Conservation (phyloP, 768 basidiomycete genomes). For the Hygrophorus russula region DNA sequence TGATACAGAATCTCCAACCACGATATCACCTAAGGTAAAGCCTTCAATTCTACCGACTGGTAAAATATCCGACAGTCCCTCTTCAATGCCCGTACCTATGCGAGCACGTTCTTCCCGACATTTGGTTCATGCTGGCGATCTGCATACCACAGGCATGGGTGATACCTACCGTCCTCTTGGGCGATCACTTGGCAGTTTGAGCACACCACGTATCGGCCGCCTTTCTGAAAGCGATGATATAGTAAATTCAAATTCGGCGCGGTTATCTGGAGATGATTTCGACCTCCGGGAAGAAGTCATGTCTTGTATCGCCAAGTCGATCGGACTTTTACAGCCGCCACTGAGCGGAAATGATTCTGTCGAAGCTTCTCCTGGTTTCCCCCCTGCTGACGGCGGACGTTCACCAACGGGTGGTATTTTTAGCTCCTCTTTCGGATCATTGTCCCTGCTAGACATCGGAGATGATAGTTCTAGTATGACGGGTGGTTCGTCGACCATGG, state of each 20-base stretch:
- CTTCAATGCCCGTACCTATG: conserved; percentile 6
- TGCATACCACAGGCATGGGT: conserved; percentile 42
- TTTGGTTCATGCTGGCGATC: conserved; percentile 67
- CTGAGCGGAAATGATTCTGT: conserved; percentile 55
- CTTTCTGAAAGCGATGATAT: conserved; percentile 17
- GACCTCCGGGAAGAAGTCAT: conserved; percentile 95
- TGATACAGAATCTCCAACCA: conserved; percentile 20
- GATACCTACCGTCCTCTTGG: conserved; percentile 34
- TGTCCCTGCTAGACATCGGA: conserved; percentile 60
- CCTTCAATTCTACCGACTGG: conserved; percentile 18
- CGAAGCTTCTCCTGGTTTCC: conserved; percentile 55
- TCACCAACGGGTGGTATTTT: conserved; percentile 31
- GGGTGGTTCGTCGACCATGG: conserved; percentile 40
- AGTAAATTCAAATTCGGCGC: conserved; percentile 11
- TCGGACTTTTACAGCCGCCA: conserved; percentile 85
- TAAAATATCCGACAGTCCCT: conserved; percentile 5
- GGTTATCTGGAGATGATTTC: conserved; percentile 56
- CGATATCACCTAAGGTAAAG: conserved; percentile 15
- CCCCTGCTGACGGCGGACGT: conserved; percentile 30
- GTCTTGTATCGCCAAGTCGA: conserved; percentile 95
- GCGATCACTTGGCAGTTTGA: conserved; percentile 39
- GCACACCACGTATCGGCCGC: conserved; percentile 35
- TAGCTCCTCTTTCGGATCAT: conserved; percentile 59
- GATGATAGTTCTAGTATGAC: conserved; percentile 64
- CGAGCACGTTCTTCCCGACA: conserved; percentile 30